Evolutionary conservation across 345 rosid genomes (phyloP), one percentile per base, ranked within the genome.

Genomic region (Microthlaspi erraticum): DNA sequence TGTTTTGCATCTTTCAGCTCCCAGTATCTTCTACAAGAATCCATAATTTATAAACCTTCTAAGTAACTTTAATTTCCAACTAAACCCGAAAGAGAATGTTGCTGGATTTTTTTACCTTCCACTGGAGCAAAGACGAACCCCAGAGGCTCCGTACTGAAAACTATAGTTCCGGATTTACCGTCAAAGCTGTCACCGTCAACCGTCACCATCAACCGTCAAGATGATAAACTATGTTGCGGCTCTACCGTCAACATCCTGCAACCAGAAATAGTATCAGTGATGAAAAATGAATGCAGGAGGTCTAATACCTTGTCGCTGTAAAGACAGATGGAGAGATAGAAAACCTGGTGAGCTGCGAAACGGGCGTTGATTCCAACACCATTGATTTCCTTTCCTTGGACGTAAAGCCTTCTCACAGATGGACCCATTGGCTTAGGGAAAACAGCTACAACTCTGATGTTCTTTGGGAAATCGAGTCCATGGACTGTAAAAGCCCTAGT

Each of bases 351-450:
- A 19, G 90, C 93, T 9, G 82, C 93, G 72, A 93, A 90, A 79
- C 96, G 86, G 41, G 97, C 81, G 68, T 93, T 93, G 66, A 93
- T 93, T 79, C 98, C 96, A 57, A 93, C 97, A 78, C 97, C 98
- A 66, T 90, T 93, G 33, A 93, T 71, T 82, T 88, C 93, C 83
- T 86, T 90, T 20, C 97, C 93, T 73, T 90, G 93, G 44, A 93
- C 94, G 18, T 93, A 93, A 48, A 90, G 93, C 66, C 98, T 87
- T 75, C 96, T 86, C 20, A 90, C 93, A 61, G 93, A 93, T 34
- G 96, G 96, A 51, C 90, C 98, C 96, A 90, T 90, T 48, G 89
- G 92, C 77, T 93, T 88, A 45, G 97, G 93, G 42, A 96, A 90
- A 2, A 90, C 96, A 43, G 93, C 92, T 44, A 93, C 81, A 16